Conservation (phyloP, 192 early-diverging fungal genomes). For the Mortierella alpina region DNA sequence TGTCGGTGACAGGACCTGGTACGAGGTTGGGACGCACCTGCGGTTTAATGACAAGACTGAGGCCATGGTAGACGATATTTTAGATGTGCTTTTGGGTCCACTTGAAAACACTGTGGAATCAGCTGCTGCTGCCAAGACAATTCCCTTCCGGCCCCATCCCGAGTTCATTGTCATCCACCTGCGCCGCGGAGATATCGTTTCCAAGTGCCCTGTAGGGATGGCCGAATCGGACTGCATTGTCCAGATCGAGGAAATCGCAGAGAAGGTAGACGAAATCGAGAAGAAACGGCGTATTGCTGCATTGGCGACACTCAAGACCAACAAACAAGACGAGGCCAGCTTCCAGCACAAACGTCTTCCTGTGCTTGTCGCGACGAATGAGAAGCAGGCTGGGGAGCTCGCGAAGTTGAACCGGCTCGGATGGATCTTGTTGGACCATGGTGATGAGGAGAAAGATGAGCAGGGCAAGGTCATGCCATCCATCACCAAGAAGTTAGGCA, state of each 20-base stretch:
- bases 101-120: neutral
- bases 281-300: conserved; percentile 10
- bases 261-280: conserved; percentile 43
- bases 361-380: conserved; percentile 41
- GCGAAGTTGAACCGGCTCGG: conserved; percentile 28
- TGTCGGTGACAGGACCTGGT: conserved; percentile 14
- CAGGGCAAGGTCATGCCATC: conserved; percentile 6
- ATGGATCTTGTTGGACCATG: conserved; percentile 48
- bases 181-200: conserved; percentile 38
- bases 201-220: conserved; percentile 27
- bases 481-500: conserved; percentile 36
- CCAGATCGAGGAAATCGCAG: conserved; percentile 45
- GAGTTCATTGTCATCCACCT: conserved; percentile 48
- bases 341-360: conserved; percentile 18
- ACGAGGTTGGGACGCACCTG: conserved; percentile 26
- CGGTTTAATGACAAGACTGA: conserved; percentile 37
- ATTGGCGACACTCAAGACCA: neutral
- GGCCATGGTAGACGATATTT: conserved; percentile 42
- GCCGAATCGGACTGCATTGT: conserved; percentile 38
- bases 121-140: neutral
- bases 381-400: conserved; percentile 20
- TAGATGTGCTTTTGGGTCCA: conserved; percentile 31
- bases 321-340: neutral
- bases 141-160: conserved; percentile 34
- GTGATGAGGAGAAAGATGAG: conserved; percentile 23